Base-by-base conservation (phyloP, 306 rosid species). In the Vigna mungo region DNA sequence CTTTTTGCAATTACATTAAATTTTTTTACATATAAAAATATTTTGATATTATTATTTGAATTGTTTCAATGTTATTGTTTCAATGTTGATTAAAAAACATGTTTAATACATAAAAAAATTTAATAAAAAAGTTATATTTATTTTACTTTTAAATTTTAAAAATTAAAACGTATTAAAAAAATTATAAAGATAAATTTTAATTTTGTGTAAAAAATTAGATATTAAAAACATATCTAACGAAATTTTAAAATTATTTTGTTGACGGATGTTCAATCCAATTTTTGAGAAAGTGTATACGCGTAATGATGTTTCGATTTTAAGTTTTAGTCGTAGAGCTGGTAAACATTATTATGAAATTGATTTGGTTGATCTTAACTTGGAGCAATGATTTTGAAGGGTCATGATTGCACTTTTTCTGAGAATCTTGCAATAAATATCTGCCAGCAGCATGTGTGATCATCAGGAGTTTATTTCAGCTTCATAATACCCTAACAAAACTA, bases 301-400 rank as follows among this genome's bases (percentile, higher is more conserved):
- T 5, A 34, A 39, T 43, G 13, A 9, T 41, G 46, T 71, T 63
- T 64, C 39, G 37, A 70, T 53, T 53, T 59, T 55, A 49, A 32
- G 67, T 32, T 56, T 41, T 20, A 9, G 6, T 30, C 7, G 41
- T 43, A 67, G 27, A 23, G 53, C 69, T 52, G 86, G 77, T 78
- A 58, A 11, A 48, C 66, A 70, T 69, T 60, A 79, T 82, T 70
- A 15, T 85, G 76, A 62, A 61, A 69, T 52, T 85, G 62, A 55
- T 61, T 82, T 55, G 47, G 25, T 36, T 49, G n/a, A 37, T 76
- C 67, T 39, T 39, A 39, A 39, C 2, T 39, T 39, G 9, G 44
- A 70, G 56, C 49, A 75, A 76, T 71, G 76, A 80, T 55, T 70
- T 53, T 79, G 71, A 36, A 20, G 54, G 74, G 76, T 66, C 69